Base-by-base conservation (phyloP, 2,329 filamentous ascomycete genomes). In the Paramyrothecium sp. region DNA sequence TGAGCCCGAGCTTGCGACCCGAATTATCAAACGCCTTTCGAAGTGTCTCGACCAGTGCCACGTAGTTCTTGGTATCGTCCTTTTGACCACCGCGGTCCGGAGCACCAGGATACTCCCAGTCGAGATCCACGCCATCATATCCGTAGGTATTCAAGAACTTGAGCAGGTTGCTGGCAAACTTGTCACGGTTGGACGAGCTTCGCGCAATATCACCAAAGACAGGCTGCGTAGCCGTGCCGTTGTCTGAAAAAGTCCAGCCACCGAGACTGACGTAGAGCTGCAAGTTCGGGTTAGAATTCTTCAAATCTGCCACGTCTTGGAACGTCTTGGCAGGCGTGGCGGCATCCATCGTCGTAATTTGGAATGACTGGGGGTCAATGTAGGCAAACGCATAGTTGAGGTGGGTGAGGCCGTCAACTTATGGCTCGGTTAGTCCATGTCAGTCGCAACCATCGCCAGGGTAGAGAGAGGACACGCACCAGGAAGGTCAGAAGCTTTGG, bases 231-330 rank as follows among this genome's bases (percentile, higher is more conserved):
- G 23, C 62, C 4, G 60, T 62, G 13, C 46, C 10, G 19, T 67
- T 65, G 44, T 75, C 68, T 21, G 56, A 66, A 56, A 73, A 73
- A 1, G 63, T 64, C 67, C 69, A 75, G 3, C 74, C 73, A 2
- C 73, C 73, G n/a, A 76, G 48, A 4, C 64, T 59, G 33, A 75
- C 61, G 56, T 63, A 69, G 2, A 66, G 65, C n/a, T 53, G 33
- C n/a, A 56, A 21, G 10, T 22, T n/a, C 10, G 48, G 20, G 20
- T 57, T 54, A 12, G 26, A 50, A 7, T 13, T 21, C 30, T 57
- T 57, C 16, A 57, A 26, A 10, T 53, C 26, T 3, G 55, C 46
- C 3, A 50, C n/a, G 13, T 44, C 41, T 3, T 21, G 20, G 20
- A 54, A 56, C 22, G 49, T 58, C n/a, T 13, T 16, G 2, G 48